Base-by-base conservation (phyloP, 2,329 filamentous ascomycete genomes). In the Fusarium sp. region DNA sequence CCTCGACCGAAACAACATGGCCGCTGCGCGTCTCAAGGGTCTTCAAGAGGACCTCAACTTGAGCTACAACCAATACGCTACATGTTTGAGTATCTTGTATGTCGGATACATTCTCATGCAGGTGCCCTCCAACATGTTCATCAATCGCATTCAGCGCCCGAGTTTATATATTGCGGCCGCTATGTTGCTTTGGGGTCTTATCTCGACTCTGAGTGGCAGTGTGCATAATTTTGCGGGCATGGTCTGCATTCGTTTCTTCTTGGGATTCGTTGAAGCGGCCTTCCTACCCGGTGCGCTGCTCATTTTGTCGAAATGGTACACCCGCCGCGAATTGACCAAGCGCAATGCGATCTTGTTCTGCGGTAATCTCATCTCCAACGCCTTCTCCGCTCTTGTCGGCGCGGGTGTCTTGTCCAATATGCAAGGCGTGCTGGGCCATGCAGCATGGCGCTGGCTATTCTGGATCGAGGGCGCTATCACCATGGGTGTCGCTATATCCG, bases 281-380 rank as follows among this genome's bases (percentile, higher is more conserved):
- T 91, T 90, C 77, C 81, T 90, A 27, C 89, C 90, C 0, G 90
- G 90, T 44, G 87, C 87, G 0, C 82, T 91, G 14, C 82, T 90
- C 45, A 87, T 91, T 47, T 82, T 91, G 22, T 89, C 87, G 0
- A 89, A 90, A 71, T 92, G 89, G 86, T 92, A 92, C 77, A 91
- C 89, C 2, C 84, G 88, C 50, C 84, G 85, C 52, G 87, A 89
- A 78, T 73, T 89, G 65, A 83, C 85, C 16, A 79, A 80, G 57
- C 80, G 87, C 54, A 88, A 89, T 71, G 86, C 87, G 59, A 83
- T 89, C 30, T 77, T 90, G 24, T 89, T 89, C 77, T 86, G 86
- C 65, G 86, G 87, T 3, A 88, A 88, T 73, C 83, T 89, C 67
- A 84, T 89, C 69, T 87, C 87, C 47, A 88, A 87, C 50, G 86